Base-by-base conservation (phyloP, 345 rosid genomes). In the Eucalyptus urophylla region DNA sequence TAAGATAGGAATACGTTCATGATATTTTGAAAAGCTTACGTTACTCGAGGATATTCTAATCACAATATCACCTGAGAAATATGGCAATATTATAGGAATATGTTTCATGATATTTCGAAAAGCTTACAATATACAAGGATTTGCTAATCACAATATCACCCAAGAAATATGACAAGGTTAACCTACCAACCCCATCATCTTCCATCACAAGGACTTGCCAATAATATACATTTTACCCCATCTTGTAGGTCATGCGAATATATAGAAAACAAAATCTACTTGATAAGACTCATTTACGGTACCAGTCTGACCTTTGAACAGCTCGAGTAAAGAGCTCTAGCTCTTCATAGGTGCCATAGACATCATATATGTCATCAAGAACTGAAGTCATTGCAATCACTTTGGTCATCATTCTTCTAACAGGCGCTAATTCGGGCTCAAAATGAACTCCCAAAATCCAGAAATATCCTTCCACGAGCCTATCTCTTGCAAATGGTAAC, bases 331-430 rank as follows among this genome's bases (percentile, higher is more conserved):
- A 65, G 65, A 89, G 91, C 81, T 87, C 89, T 21, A 92, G 88
- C 47, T 93, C 94, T 24, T 91, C 93, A 40, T 72, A 40, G 7
- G 89, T 92, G 24, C 92, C 93, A 69, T 92, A 89, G 5, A 87
- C 89, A 56, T 92, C 93, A 50, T 90, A 93, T 3, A 88, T 90
- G 86, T 92, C 93, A 88, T 92, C 93, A 4, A 91, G 40, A 14
- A 90, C 15, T n/a, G 93, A 86, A 13, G 45, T 1, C 6, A 92
- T 21, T 3, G 51, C 21, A 6, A 58, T 43, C 33, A 88, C 87
- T 92, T 91, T 90, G 27, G 89, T 65, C 58, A 90, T 6, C 8
- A 91, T 85, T 4, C 13, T 60, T 83, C 92, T 86, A 1, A 80
- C 91, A 4, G 29, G 31, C 9, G 80, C 29, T 33, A 86, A 90